A percentile compares a stretch with the other conserved stretches of the same genome.
phyloP scores from a whole-genome alignment of 129 eudicot genomes.

The Saussurea involucrata region DNA sequence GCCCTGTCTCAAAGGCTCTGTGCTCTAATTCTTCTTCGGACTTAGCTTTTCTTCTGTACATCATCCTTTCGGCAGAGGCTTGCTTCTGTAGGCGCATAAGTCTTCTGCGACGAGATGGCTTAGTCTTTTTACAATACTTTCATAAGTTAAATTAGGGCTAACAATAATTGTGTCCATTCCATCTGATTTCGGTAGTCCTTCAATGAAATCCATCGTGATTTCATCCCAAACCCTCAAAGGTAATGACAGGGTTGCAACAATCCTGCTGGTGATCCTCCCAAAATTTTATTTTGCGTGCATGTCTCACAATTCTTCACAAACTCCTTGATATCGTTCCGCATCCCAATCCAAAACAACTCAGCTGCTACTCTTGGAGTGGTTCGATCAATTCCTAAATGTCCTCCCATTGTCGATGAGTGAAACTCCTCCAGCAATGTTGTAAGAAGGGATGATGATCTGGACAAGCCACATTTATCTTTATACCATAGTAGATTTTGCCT shows the following conservation, averaged over 20 bases:
- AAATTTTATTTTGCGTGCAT: background rate
- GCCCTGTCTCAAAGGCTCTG: no score
- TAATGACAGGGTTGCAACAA: background rate
- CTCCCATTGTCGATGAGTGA: background rate
- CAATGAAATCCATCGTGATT: background rate
- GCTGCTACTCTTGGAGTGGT: background rate
- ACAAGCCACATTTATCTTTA: no score
- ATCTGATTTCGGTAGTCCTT: background rate
- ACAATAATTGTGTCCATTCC: background rate
- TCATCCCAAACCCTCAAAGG: background rate
- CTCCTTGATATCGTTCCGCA: background rate
- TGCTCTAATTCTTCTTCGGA: no score
- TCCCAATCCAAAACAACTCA: background rate
- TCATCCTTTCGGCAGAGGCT: no score
- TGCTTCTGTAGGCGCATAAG: no score
- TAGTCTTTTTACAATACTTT: no score
- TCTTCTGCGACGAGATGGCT: no score
- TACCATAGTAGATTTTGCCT: no score
- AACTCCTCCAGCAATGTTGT: no score
- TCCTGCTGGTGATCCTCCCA: background rate
- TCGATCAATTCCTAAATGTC: background rate
- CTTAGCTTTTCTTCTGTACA: no score
- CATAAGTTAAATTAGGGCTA: no score
- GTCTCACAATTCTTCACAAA: background rate
- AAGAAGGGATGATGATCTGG: no score